These are phyloP conservation scores for Coccomyxa sp. DNA, from an alignment of 139 green algal genomes.

Conservation along the genomic window DNA sequence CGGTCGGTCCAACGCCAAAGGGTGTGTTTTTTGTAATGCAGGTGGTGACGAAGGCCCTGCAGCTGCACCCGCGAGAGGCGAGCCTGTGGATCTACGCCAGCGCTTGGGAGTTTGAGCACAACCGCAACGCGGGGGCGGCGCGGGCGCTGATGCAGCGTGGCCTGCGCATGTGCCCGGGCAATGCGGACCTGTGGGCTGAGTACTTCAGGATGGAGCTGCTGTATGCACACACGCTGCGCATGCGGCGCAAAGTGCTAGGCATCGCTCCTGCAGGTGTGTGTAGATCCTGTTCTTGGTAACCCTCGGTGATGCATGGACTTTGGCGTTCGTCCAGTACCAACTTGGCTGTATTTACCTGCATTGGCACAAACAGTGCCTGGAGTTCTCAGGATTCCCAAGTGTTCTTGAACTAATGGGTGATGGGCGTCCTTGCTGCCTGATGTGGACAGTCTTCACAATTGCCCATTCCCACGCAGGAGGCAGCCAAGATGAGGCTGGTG, in stretches of 20 bases:
- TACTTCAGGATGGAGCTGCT: constrained; percentile 84
- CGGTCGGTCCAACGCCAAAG: no score
- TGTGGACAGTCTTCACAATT: not conserved
- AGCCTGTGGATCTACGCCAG: constrained; percentile 87
- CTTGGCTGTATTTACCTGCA: not conserved
- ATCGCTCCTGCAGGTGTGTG: constrained; percentile 18
- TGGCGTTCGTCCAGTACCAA: not conserved
- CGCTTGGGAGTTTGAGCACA: constrained; percentile 82
- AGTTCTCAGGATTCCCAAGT: no score
- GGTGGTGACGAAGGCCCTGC: constrained; percentile 74
- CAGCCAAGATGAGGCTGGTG: not conserved
- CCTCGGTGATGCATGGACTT: not conserved
- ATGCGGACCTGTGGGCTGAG: constrained; percentile 75
- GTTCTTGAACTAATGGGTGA: not conserved
- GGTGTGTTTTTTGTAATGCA: constrained; percentile 6
- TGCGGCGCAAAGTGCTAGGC: constrained; percentile 69
- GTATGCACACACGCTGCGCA: constrained; percentile 71
- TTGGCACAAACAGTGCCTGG: not conserved
- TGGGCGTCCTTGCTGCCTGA: not conserved
- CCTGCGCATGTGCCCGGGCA: constrained; percentile 67
- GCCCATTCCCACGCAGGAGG: not conserved
- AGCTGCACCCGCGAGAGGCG: constrained; percentile 74
- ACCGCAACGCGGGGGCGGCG: constrained; percentile 71
- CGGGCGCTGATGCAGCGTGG: constrained; percentile 90
- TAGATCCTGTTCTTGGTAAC: not conserved